phyloP scores from a whole-genome alignment of 2,329 filamentous ascomycete genomes.

The Fusarium sp. region DNA sequence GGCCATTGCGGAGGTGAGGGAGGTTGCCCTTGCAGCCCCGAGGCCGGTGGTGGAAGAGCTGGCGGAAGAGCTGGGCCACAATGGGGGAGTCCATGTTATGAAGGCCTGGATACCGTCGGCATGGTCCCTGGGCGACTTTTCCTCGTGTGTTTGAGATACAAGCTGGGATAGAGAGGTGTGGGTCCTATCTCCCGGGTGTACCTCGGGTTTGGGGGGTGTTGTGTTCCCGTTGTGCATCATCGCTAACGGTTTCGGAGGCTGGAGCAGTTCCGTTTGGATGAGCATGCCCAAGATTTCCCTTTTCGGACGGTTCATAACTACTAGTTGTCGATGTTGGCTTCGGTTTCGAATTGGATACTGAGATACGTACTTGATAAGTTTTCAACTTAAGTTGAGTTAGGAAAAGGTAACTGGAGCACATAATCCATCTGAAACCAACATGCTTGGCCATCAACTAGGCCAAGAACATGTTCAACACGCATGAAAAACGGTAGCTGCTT shows the following conservation, averaged over 20 bases:
- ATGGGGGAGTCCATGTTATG: constrained; percentile 84
- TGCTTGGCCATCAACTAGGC: no score
- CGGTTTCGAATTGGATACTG: background rate
- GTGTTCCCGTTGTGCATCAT: constrained; percentile 14
- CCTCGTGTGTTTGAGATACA: constrained; percentile 23
- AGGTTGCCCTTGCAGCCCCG: constrained; percentile 53
- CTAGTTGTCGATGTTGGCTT: background rate
- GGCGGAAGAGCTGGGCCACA: constrained; percentile 84
- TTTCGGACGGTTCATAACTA: constrained; percentile 16
- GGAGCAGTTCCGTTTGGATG: constrained; percentile 10
- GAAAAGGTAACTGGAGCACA: no score
- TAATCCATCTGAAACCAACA: no score
- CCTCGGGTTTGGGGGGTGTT: constrained; percentile 38
- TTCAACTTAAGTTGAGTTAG: no score
- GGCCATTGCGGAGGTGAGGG: constrained; percentile 44
- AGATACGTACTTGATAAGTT: no score
- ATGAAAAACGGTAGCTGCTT: no score
- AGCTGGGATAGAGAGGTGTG: constrained; percentile 23
- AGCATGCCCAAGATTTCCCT: constrained; percentile 39
- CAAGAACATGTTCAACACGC: no score
- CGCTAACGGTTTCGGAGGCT: constrained; percentile 5
- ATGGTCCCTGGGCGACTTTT: constrained; percentile 12
- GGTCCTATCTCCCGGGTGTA: constrained; percentile 44
- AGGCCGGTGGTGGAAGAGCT: constrained; percentile 81
- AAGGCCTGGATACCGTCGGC: constrained; percentile 24